Base-by-base conservation (phyloP, 176 grass and related monocot genomes). In the Raddia guianensis region DNA sequence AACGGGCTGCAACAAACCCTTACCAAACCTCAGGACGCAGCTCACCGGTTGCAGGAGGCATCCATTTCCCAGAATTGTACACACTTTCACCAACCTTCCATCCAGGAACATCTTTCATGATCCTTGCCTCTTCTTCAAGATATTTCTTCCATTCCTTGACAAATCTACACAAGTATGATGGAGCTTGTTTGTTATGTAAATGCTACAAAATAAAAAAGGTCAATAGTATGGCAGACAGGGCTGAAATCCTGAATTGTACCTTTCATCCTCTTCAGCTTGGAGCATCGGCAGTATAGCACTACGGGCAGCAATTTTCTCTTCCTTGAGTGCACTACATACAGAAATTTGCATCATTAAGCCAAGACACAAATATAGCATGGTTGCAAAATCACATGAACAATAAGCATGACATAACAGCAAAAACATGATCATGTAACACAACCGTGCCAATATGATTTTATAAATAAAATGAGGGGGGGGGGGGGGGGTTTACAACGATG, bases 261-360 rank as follows among this genome's bases (percentile, higher is more conserved):
- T 93, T 86, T 99, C 96, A 85, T 99, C 96, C 80, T 99, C 96
- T 93, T 99, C 93, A 74, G 93, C 96, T 93, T 99, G 96, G 82
- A 99, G 90, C 69, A 99, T 88, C 4, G 96, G 93, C 42, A 99
- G 68, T 82, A 99, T 85, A 18, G 96, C 90, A 70, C 90, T 91
- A 8, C 96, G 96, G 6, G 96, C 96, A 80, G 96, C 93, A 61
- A 95, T 92, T 84, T 99, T 99, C 79, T 99, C 96, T 88, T 99
- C 96, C 78, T 99, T 99, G 16, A 95, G 84, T 9, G 70, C 90
- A 47, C 96, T 99, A 53, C 50, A 84, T 3, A 70, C 21, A 73
- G 5, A 66, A 66, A 49, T 72, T 37, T 48, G 58, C 27, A 34
- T 8, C 5, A 74, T 72, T n/a, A 84, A 76, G 33, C 73, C 54